Base-by-base conservation (phyloP, 2,329 filamentous ascomycete species). In the Annulohypoxylon truncatum region DNA sequence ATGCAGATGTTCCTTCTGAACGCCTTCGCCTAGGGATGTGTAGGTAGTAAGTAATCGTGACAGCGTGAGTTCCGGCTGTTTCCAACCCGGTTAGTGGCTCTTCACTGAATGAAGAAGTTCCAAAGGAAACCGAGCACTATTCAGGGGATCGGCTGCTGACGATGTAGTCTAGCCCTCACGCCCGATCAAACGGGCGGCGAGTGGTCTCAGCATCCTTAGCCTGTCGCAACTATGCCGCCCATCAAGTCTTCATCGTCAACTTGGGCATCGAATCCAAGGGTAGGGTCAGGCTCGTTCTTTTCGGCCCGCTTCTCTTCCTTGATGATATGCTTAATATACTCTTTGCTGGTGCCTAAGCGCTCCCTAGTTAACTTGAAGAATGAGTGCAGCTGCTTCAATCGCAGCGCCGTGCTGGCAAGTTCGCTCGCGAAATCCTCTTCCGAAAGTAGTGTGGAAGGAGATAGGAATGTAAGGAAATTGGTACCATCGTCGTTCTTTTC, bases 211-310 rank as follows among this genome's bases (percentile, higher is more conserved):
- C 4, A 3, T 12, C n/a, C 24, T 58, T 55, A 73, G 48, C 70
- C 64, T 12, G 71, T 70, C 4, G 67, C 52, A 24, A 75, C 50
- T 2, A 79, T 58, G 13, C 82, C 85, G 10, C 81, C 83, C 87
- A 89, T 89, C 22, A 89, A 74, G 67, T 89, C 87, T 74, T 89
- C 87, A n/a, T 89, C 86, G 58, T 88, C 85, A 35, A 87, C 78
- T 52, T 82, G 78, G 10, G 78, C 75, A 24, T 85, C 81, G 63
- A 85, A 86, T 40, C 77, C 79, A 24, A 79, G 61, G 2, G 71
- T 68, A n/a, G 71, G 64, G 44, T 76, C 74, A 2, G 74, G 74
- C 0, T 83, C 82, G 71, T 84, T 84, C 40, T 86, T 76, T 4
- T 75, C 71, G 13, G 20, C 81, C 18, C 81, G 79, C 71, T 80